A percentile compares a stretch with the other conserved stretches of the same genome.
These are phyloP conservation scores for Smittium culicis DNA, from an alignment of 371 early-diverging fungal genomes.

Conservation along the genomic window DNA sequence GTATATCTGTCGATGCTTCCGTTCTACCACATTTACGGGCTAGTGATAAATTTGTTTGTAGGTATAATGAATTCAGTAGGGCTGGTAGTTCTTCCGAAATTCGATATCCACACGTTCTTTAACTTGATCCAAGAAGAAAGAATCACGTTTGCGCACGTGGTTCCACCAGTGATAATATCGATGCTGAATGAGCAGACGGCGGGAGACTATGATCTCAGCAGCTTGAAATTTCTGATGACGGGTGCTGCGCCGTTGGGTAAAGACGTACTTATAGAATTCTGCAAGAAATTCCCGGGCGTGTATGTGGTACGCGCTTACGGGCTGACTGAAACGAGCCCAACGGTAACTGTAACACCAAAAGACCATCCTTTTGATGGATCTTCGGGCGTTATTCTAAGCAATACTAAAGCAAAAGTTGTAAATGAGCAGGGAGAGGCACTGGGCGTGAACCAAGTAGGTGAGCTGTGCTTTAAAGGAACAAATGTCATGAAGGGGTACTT, in stretches of 20 bases:
- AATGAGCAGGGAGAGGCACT: constrained; percentile 41
- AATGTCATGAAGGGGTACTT: constrained; percentile 77
- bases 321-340: constrained; percentile 55
- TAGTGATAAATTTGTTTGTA: constrained; percentile 21
- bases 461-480: constrained; percentile 85
- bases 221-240: constrained; percentile 43
- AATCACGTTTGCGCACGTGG: constrained; percentile 52
- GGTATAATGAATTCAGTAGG: neutral
- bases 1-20: constrained; percentile 32
- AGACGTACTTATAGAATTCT: constrained; percentile 18
- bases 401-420: constrained; percentile 54
- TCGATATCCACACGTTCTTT: constrained; percentile 42
- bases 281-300: constrained; percentile 11
- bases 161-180: constrained; percentile 66
- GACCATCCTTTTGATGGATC: constrained; percentile 34
- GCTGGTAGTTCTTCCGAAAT: constrained; percentile 42
- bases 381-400: constrained; percentile 51
- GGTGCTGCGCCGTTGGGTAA: constrained; percentile 72
- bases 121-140: constrained; percentile 47
- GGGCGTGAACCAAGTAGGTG: constrained; percentile 41
- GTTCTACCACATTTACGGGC: constrained; percentile 62
- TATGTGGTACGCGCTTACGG: constrained; percentile 43
- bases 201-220: constrained; percentile 49
- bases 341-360: constrained; percentile 32
- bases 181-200: constrained; percentile 52